Evolutionary conservation across 768 basidiomycete genomes (phyloP).

Genomic region (Favolaschia claudopus): DNA sequence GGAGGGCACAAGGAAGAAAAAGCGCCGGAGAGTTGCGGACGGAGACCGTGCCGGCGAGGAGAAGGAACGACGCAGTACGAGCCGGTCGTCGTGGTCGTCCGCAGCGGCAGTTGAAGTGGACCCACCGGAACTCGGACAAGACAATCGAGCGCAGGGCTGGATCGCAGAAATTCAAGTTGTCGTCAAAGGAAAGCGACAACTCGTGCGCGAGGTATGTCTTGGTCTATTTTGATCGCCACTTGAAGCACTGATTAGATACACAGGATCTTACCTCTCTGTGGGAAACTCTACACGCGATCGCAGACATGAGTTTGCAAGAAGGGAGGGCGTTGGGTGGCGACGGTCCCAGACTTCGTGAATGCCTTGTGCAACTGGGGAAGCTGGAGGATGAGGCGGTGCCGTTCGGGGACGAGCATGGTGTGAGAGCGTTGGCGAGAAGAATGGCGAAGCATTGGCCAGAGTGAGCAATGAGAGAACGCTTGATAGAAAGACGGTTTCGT

Average conservation of each 20-base stretch:
- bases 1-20: not conserved
- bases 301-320: too few species aligned
- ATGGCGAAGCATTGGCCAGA: slow-evolving; percentile 9
- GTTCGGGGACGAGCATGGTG: slow-evolving; percentile 12
- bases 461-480: not conserved
- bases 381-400: slow-evolving; percentile 24
- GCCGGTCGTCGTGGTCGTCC: not conserved
- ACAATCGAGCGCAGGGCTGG: slow-evolving; percentile 1
- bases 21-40: too few species aligned
- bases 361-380: slow-evolving; percentile 14
- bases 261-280: slow-evolving; percentile 9
- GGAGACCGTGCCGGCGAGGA: not conserved
- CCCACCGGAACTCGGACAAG: not conserved
- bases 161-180: slow-evolving; percentile 13
- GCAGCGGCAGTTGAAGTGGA: not conserved
- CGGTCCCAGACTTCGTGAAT: not conserved
- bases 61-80: too few species aligned
- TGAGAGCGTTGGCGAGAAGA: slow-evolving; percentile 7
- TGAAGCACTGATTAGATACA: not conserved
- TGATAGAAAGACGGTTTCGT: not conserved
- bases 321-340: too few species aligned
- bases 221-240: not conserved
- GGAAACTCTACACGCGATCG: slow-evolving; percentile 7
- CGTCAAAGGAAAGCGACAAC: slow-evolving; percentile 13
- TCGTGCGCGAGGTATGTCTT: slow-evolving; percentile 14